Percentiles rank a stretch among this genome's conserved stretches.
These are phyloP conservation scores for Chamaecrista fasciculata DNA, from an alignment of 306 rosid species.

Conservation along the genomic window DNA sequence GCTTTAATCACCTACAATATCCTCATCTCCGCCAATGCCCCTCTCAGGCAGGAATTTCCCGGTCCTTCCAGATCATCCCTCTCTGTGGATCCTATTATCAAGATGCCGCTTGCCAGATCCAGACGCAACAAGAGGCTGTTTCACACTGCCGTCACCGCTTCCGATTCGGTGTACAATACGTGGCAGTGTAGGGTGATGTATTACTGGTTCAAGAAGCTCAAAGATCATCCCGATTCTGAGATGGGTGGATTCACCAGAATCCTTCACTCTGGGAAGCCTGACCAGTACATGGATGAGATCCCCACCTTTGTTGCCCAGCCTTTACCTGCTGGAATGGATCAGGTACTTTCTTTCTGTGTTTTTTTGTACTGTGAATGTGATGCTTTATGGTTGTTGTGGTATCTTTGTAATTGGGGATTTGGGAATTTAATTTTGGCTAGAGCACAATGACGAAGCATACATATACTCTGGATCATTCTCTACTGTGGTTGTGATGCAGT, in stretches of 20 bases:
- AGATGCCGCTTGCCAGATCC: conserved; percentile 73
- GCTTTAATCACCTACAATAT: conserved; percentile 94
- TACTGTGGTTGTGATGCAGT: background rate
- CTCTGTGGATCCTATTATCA: conserved; percentile 67
- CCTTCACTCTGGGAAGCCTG: conserved; percentile 86
- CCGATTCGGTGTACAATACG: conserved; percentile 84
- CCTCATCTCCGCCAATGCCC: conserved; percentile 78
- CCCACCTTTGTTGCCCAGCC: conserved; percentile 99
- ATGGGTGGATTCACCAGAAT: conserved; percentile 98
- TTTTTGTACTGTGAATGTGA: background rate
- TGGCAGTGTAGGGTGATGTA: conserved; percentile 98
- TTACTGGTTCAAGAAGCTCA: conserved; percentile 83
- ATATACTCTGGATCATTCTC: background rate
- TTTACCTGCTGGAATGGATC: conserved; percentile 93
- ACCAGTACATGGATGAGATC: conserved; percentile 79
- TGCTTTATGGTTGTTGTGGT: background rate
- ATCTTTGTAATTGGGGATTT: background rate
- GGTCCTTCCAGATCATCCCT: conserved; percentile 65
- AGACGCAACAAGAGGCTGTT: conserved; percentile 51
- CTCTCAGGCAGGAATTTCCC: conserved; percentile 81
- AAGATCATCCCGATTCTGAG: conserved; percentile 51
- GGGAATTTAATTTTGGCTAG: background rate
- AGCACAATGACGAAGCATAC: background rate
- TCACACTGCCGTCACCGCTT: conserved; percentile 96
- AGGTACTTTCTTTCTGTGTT: conserved; percentile 30